Percentiles rank a stretch among this genome's conserved stretches.
phyloP scores from a whole-genome alignment of 306 rosid species.

The Cicer pinnatifidum region DNA sequence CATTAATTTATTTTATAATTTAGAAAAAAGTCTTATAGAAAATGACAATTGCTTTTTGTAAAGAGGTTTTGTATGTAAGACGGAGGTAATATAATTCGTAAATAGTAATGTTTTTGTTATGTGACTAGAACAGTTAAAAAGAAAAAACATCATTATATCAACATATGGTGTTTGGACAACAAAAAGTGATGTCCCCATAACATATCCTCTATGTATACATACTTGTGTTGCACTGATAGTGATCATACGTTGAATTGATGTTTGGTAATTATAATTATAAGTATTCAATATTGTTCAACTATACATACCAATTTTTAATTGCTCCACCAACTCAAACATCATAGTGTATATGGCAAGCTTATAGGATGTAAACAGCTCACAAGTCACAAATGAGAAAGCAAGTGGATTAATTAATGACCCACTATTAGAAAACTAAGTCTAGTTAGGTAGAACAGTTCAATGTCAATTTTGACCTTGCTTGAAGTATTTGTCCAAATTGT shows the following conservation, averaged over 20 bases:
- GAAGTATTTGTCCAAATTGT: slow-evolving; percentile 18
- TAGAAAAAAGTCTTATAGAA: too few relatives aligned
- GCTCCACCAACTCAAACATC: slow-evolving; percentile 16
- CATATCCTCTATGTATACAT: not conserved
- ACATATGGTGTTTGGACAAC: too few relatives aligned
- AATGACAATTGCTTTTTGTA: too few relatives aligned
- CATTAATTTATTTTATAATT: too few relatives aligned
- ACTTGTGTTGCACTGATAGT: not conserved
- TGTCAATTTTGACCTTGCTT: slow-evolving; percentile 32
- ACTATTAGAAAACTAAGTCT: slow-evolving; percentile 1
- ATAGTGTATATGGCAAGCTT: slow-evolving; percentile 29
- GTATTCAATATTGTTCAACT: not conserved
- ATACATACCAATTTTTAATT: not conserved
- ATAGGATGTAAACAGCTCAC: slow-evolving; percentile 31
- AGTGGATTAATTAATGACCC: slow-evolving; percentile 7
- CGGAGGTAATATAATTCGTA: too few relatives aligned
- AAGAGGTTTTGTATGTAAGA: too few relatives aligned
- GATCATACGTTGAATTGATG: slow-evolving; percentile 3
- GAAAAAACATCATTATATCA: too few relatives aligned
- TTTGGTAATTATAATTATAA: not conserved
- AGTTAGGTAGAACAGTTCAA: slow-evolving; percentile 32
- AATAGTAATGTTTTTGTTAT: too few relatives aligned
- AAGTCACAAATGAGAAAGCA: slow-evolving; percentile 27
- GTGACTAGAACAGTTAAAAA: too few relatives aligned
- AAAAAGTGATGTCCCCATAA: too few relatives aligned